These are phyloP conservation scores for Colletotrichum echinochloae DNA, from an alignment of 2,329 filamentous ascomycete species.

Conservation along the genomic window DNA sequence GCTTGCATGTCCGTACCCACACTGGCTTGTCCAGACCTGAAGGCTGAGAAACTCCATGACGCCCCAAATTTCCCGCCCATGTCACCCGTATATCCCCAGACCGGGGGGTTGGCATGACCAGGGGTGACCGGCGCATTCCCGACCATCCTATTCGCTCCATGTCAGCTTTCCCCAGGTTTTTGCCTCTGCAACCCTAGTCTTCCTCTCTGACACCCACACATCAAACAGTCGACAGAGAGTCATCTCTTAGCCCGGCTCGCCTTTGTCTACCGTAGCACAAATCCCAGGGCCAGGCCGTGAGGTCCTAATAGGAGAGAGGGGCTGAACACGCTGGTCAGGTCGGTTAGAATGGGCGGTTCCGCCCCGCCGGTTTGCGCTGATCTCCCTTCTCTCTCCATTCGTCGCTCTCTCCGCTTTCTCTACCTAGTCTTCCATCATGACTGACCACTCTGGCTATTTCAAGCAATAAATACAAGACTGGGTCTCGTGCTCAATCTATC, in stretches of 20 bases:
- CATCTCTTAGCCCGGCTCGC: constrained; percentile 21
- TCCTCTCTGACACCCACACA: constrained; percentile 23
- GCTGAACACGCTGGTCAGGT: constrained; percentile 29
- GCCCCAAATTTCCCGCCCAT: constrained; percentile 38
- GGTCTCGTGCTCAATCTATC: constrained; percentile 24
- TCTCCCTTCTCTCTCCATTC: constrained; percentile 21
- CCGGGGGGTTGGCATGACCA: constrained; percentile 32
- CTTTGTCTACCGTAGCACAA: constrained; percentile 21
- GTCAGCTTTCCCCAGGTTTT: constrained; percentile 39
- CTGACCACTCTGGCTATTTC: not conserved
- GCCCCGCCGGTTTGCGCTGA: constrained; percentile 35
- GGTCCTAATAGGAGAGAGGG: constrained; percentile 17
- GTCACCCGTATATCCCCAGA: constrained; percentile 34
- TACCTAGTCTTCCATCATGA: not conserved
- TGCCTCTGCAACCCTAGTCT: constrained; percentile 30
- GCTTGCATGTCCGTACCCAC: constrained; percentile 18
- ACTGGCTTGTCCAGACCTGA: constrained; percentile 15
- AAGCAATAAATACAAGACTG: constrained; percentile 28
- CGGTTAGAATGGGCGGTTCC: constrained; percentile 29
- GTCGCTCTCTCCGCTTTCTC: constrained; percentile 23
- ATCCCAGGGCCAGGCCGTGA: too few species aligned
- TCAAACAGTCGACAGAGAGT: constrained; percentile 14
- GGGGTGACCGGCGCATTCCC: constrained; percentile 36
- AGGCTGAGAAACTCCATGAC: constrained; percentile 34
- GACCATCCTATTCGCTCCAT: constrained; percentile 29